Percentiles rank a stretch among this genome's conserved stretches.
phyloP scores from a whole-genome alignment of 306 rosid genomes.

The Luffa acutangula region DNA sequence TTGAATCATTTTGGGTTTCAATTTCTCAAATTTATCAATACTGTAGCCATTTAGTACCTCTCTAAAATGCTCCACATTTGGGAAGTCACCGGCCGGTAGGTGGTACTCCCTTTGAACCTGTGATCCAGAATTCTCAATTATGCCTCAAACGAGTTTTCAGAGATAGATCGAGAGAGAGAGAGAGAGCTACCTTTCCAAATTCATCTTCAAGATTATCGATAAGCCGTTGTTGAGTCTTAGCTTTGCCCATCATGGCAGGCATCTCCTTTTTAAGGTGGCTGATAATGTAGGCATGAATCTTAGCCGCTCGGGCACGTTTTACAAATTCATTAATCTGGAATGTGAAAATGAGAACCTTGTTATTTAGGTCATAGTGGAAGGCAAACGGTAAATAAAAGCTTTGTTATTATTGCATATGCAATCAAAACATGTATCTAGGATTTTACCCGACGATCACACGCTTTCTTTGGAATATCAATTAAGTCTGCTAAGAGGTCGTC shows the following conservation, averaged over 20 bases:
- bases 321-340: conserved; percentile 40
- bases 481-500: conserved; percentile 66
- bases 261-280: conserved; percentile 45
- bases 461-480: conserved; percentile 77
- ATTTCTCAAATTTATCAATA: conserved; percentile 36
- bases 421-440: background rate
- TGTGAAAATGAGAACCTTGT: background rate
- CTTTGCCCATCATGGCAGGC: conserved; percentile 45
- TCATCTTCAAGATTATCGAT: conserved; percentile 43
- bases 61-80: conserved; percentile 31
- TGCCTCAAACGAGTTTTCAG: background rate
- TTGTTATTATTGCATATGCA: background rate
- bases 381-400: background rate
- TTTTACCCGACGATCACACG: conserved; percentile 80
- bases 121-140: background rate
- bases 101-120: conserved; percentile 43
- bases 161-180: too few species aligned
- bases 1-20: conserved; percentile 43
- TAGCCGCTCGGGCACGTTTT: conserved; percentile 41
- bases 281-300: conserved; percentile 38
- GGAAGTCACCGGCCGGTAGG: conserved; percentile 36
- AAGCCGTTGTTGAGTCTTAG: conserved; percentile 34
- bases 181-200: conserved; percentile 28
- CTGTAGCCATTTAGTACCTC: conserved; percentile 29
- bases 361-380: background rate